Evolutionary conservation across 805 yeast species (phyloP).

Genomic region (Henningerozyma blattae): DNA sequence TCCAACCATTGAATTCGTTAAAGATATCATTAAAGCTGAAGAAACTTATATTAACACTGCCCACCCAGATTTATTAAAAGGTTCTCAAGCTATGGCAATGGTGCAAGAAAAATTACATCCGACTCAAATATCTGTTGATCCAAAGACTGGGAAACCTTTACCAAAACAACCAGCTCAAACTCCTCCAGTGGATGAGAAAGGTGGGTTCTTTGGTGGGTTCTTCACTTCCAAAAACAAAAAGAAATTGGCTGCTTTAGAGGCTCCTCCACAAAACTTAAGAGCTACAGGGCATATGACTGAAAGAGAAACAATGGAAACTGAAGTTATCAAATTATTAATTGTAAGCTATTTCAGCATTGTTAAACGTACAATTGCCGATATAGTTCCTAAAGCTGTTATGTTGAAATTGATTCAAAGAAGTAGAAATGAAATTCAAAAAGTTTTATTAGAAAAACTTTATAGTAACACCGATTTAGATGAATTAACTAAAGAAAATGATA

Average conservation of each 20-base stretch:
- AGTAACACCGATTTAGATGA: slow-evolving; percentile 53
- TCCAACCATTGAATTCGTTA: slow-evolving; percentile 80
- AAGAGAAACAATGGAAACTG: slow-evolving; percentile 93
- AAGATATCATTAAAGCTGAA: slow-evolving; percentile 74
- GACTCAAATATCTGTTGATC: slow-evolving; percentile 70
- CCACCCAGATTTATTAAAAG: slow-evolving; percentile 91
- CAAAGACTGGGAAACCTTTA: slow-evolving; percentile 79
- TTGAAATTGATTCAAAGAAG: slow-evolving; percentile 76
- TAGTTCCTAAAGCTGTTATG: slow-evolving; percentile 93
- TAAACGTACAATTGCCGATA: slow-evolving; percentile 83
- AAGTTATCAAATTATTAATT: slow-evolving; percentile 86
- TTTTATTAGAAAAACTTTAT: slow-evolving; percentile 76
- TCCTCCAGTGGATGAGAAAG: slow-evolving; percentile 30
- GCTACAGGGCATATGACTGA: slow-evolving; percentile 88
- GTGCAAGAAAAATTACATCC: slow-evolving; percentile 72
- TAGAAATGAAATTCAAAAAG: slow-evolving; percentile 82
- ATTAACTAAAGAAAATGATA: slow-evolving; percentile 81
- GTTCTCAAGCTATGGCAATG: slow-evolving; percentile 87
- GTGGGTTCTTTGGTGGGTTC: slow-evolving; percentile 92
- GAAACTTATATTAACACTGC: slow-evolving; percentile 95
- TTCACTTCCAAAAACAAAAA: slow-evolving; percentile 87
- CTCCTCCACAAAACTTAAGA: slow-evolving; percentile 90
- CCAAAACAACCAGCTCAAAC: slow-evolving; percentile 27
- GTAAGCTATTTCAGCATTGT: slow-evolving; percentile 86
- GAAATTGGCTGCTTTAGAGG: slow-evolving; percentile 89